Conservation (phyloP, 208 protist genomes). For the Leishmania martiniquensis region DNA sequence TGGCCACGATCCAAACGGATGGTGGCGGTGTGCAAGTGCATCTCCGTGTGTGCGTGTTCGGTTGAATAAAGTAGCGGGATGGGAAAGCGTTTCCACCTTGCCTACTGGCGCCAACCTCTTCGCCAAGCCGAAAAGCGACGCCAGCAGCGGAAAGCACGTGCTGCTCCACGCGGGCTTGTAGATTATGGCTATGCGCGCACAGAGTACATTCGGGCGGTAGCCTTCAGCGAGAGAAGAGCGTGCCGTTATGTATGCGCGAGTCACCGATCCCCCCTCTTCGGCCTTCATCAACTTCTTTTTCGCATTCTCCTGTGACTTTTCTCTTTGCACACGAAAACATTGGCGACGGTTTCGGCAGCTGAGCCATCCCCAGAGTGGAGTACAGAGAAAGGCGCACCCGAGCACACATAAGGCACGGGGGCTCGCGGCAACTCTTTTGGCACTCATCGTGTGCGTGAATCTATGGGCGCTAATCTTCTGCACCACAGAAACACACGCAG, state of each 20-base stretch:
- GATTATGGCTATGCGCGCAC: background rate
- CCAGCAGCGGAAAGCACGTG: background rate
- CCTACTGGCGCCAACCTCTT: too few species aligned
- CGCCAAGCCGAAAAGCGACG: background rate
- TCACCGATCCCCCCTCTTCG: background rate
- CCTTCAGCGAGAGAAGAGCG: background rate
- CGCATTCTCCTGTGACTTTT: background rate
- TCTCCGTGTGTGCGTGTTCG: too few species aligned
- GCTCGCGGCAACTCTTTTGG: background rate
- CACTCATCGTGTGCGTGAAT: background rate
- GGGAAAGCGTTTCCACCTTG: too few species aligned
- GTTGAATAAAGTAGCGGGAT: background rate
- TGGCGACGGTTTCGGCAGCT: background rate
- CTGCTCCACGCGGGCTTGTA: background rate
- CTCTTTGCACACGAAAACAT: background rate
- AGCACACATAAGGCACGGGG: background rate
- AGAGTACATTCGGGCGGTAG: background rate
- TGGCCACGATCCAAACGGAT: too few species aligned
- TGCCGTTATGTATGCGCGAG: background rate
- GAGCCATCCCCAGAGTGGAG: background rate
- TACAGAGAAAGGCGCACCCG: background rate
- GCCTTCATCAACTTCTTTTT: background rate
- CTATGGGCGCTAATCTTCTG: background rate
- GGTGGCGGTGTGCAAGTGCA: too few species aligned
- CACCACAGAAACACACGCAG: background rate